These are phyloP conservation scores for Aspergillus niger DNA, from an alignment of 2,329 filamentous ascomycete species.

Conservation along the genomic window DNA sequence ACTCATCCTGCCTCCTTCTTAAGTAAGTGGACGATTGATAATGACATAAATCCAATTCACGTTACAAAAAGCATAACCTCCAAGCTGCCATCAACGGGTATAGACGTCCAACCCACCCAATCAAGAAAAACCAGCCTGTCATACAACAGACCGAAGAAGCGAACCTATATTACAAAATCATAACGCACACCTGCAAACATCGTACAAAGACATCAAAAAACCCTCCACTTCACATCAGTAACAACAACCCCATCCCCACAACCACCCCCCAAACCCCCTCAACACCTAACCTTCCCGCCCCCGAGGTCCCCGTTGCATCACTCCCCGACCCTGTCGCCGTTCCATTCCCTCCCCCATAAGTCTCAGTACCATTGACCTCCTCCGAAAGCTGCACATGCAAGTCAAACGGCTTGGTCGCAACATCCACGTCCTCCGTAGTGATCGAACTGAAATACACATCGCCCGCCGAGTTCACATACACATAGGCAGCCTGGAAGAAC, in stretches of 20 bases:
- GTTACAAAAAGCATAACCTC: too few species aligned
- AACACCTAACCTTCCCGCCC: neutral
- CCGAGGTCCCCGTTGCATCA: neutral
- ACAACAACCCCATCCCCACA: neutral
- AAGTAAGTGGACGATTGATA: too few species aligned
- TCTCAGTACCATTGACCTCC: neutral
- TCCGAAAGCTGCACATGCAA: neutral
- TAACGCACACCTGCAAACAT: neutral
- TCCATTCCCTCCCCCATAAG: neutral
- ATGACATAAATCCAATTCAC: too few species aligned
- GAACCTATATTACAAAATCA: neutral
- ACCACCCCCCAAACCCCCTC: neutral
- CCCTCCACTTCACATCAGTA: neutral
- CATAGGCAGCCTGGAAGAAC: constrained; percentile 11
- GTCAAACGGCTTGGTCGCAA: neutral
- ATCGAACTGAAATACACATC: constrained; percentile 6
- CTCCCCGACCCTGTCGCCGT: neutral
- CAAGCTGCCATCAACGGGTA: neutral
- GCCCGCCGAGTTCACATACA: neutral
- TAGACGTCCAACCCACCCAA: neutral
- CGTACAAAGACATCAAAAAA: neutral
- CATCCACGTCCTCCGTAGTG: neutral
- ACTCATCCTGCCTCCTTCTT: too few species aligned
- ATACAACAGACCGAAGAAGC: neutral
- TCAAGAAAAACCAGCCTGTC: neutral